Base-by-base conservation (phyloP, 1,284 basidiomycete genomes). In the Naganishia liquefaciens region DNA sequence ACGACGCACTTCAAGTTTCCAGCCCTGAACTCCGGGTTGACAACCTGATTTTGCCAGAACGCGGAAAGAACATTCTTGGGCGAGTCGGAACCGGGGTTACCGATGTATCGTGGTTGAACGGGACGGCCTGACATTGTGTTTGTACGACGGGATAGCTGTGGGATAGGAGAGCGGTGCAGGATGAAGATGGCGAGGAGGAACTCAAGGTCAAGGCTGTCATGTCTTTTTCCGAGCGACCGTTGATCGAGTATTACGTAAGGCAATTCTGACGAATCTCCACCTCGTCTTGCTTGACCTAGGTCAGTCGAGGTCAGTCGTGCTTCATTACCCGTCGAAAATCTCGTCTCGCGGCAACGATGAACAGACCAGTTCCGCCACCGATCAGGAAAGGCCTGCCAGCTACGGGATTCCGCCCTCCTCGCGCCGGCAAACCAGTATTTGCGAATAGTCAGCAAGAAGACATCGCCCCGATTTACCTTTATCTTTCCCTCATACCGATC, bases 401-500 rank as follows among this genome's bases (percentile, higher is more conserved):
- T 3, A 55, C 63, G 23, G 46, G 63, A 0, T 55, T 50, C 19
- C 52, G 52, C n/a, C 53, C 44, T 9, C 33, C 49, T 5, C 47
- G 43, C 17, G 47, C 64, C 7, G 54, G 52, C 21, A n/a, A 27
- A 15, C 43, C 51, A 6, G 51, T 42, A 15, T 54, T 54, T 21
- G 19, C 30, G 19, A 28, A 23, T 25, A 11, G 25, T 25, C 27
- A 25, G 6, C 33, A 40, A 40, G 23, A 53, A 30, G 64, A 66
- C 25, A 33, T 66, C 15, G 44, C 51, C 10, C 51, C 46, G 9
- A 40, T 44, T 11, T 66, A 53, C 39, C 43, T 66, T 23, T 49
- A 49, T 28, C 57, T 66, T 37, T 66, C 64, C 23, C 25, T 73
- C 23, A 6, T 76, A 5, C 78, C 78, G 7, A 74, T 78, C 47